These are phyloP conservation scores for Fagopyrum tataricum DNA, from an alignment of 148 eudicot species.

Conservation along the genomic window DNA sequence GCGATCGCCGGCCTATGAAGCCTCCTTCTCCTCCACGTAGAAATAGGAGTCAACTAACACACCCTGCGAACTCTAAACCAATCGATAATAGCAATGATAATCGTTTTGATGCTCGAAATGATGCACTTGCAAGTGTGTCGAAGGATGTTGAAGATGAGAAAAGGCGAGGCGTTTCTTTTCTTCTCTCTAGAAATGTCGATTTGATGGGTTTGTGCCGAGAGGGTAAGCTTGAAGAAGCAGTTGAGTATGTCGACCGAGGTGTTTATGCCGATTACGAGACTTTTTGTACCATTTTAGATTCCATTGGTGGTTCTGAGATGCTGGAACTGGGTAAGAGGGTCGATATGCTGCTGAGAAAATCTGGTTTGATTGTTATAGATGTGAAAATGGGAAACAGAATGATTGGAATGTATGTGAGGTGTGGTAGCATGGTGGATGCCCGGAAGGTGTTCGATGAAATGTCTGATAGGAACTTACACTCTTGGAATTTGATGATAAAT, in stretches of 20 bases:
- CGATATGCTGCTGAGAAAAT: conserved; percentile 21
- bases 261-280: conserved; percentile 17
- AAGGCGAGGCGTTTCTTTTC: background rate
- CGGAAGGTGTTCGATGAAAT: conserved; percentile 33
- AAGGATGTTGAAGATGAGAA: background rate
- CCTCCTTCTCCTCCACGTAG: background rate
- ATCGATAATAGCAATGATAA: background rate
- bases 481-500: conserved; percentile 37
- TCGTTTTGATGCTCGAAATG: background rate
- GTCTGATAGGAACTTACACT: conserved; percentile 24
- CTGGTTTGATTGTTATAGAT: conserved; percentile 16
- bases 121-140: background rate
- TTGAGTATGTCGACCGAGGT: conserved; percentile 27
- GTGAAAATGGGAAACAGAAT: conserved; percentile 26
- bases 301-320: conserved; percentile 17
- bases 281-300: conserved; percentile 21
- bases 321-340: conserved; percentile 29
- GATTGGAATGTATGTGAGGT: conserved; percentile 25
- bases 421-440: conserved; percentile 32
- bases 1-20: background rate
- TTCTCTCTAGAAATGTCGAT: conserved; percentile 10
- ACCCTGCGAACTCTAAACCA: background rate
- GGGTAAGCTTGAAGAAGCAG: conserved; percentile 29
- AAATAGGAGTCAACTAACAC: background rate
- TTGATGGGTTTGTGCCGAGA: conserved; percentile 27